These are phyloP conservation scores for Solanum sejunctum DNA, from an alignment of 257 asterid genomes.

Conservation along the genomic window DNA sequence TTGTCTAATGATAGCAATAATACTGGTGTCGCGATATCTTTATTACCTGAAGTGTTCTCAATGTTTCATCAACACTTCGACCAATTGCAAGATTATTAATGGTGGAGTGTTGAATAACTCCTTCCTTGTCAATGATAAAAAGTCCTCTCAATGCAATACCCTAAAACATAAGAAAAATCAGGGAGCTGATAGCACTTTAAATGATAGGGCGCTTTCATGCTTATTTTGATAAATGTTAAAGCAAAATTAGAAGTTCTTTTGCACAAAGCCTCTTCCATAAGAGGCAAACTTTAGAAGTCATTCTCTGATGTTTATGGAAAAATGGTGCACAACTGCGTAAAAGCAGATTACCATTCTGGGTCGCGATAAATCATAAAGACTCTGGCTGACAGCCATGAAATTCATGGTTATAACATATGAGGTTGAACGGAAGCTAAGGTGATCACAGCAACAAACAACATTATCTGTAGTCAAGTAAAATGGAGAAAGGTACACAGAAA, in stretches of 20 bases:
- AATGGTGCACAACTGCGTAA: neutral
- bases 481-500: neutral
- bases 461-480: neutral
- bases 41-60: conserved; percentile 88
- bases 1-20: neutral
- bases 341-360: neutral
- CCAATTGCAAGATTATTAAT: conserved; percentile 91
- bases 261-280: neutral
- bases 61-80: conserved; percentile 86
- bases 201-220: neutral
- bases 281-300: neutral
- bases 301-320: neutral
- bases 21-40: neutral
- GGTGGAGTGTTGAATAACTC: conserved; percentile 89
- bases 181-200: neutral
- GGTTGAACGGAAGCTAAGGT: neutral
- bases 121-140: conserved; percentile 90
- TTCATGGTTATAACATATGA: neutral
- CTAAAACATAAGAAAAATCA: conserved; percentile 12
- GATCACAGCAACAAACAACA: neutral
- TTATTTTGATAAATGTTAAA: neutral
- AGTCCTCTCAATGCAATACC: conserved; percentile 96
- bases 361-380: neutral
- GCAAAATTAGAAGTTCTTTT: neutral
- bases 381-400: neutral